These are phyloP conservation scores for Plasmodiophora brassicae DNA, from an alignment of 208 protist genomes.

Conservation along the genomic window DNA sequence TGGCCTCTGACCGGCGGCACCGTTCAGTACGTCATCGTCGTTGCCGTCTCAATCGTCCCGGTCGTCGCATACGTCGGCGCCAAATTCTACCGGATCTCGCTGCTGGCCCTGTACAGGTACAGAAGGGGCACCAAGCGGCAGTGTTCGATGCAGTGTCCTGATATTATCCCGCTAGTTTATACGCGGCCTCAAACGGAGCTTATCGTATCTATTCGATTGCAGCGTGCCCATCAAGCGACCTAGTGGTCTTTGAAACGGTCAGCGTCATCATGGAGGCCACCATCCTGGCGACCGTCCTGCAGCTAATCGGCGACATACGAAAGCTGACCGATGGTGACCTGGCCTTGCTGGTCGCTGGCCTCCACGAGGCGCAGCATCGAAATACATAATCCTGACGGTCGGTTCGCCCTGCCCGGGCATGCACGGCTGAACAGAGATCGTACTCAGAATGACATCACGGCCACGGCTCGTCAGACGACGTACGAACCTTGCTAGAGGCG, in stretches of 20 bases:
- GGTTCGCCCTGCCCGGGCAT: too few relatives aligned
- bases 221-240: background rate
- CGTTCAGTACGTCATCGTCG: background rate
- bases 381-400: too few relatives aligned
- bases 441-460: too few relatives aligned
- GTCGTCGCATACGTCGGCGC: background rate
- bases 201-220: background rate
- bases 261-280: background rate
- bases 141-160: too few relatives aligned
- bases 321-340: background rate
- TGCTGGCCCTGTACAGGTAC: background rate
- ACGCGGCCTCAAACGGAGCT: background rate
- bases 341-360: too few relatives aligned
- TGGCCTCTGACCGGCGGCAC: too few relatives aligned
- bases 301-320: background rate
- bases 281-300: background rate
- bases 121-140: too few relatives aligned
- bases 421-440: too few relatives aligned
- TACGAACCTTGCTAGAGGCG: too few relatives aligned
- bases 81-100: background rate
- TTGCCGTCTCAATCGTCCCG: background rate
- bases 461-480: too few relatives aligned
- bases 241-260: background rate
- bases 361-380: too few relatives aligned
- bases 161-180: too few relatives aligned